Base-by-base conservation (phyloP, 106 monocot species). In the Dendrobium officinale region DNA sequence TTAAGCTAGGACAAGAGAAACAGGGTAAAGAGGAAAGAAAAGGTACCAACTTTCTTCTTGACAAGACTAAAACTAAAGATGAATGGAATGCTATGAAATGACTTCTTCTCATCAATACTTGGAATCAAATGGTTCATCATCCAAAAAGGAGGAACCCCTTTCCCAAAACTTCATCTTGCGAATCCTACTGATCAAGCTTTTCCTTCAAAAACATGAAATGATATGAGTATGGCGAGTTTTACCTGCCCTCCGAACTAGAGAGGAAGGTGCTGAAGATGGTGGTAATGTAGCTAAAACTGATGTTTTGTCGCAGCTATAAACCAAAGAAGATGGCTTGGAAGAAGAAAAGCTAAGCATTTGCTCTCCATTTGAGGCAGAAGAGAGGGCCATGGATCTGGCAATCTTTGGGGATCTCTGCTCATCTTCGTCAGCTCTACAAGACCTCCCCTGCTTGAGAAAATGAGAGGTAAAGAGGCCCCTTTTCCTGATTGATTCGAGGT, bases 321-420 rank as follows among this genome's bases (percentile, higher is more conserved):
- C 33, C 20, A 49, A 24, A 48, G 76, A 42, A 49, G 76, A 49
- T 49, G 76, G 13, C 26, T 68, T 80, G 47, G 72, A 26, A 9
- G 70, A 80, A 22, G 80, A 80, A 70, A 80, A 80, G 80, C 80
- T 80, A 49, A 80, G 80, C 80, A 80, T 80, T 80, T 80, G 67
- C 70, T 80, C 80, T 47, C 70, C 80, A 26, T 80, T 76, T 24
- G 76, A 76, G 49, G 51, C 17, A 27, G 48, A 42, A 15, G 76
- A 76, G 48, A 29, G 19, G 18, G 41, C 1, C 8, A 74, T 43
- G 74, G 74, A 74, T 74, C 74, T 74, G 74, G 43, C 17, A 44
- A 74, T 44, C 43, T 74, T 74, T 6, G 74, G 16, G 74, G 29
- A 74, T n/a, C 76, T 48, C 22, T 49, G 48, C 13, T 48, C 76